Conservation (phyloP, 2,329 filamentous ascomycete genomes). For the Arachnopeziza araneosa region DNA sequence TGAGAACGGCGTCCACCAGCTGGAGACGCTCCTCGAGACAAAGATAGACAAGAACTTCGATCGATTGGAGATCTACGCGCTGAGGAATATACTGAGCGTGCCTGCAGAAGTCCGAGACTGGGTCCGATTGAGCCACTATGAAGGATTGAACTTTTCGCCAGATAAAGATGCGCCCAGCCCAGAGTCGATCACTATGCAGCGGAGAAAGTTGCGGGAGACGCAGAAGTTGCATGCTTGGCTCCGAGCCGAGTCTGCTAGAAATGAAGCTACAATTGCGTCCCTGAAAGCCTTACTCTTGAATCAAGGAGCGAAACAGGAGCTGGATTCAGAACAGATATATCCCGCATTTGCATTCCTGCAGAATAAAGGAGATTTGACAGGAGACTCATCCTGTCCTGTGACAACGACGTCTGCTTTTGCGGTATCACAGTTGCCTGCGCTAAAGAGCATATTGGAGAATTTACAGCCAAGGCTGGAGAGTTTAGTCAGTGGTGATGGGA, state of each 20-base stretch:
- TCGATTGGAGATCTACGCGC: conserved; percentile 81
- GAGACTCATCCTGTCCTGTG: conserved; percentile 51
- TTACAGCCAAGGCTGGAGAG: conserved; percentile 58
- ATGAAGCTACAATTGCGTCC: conserved; percentile 63
- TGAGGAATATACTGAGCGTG: conserved; percentile 77
- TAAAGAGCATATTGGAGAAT: conserved; percentile 64
- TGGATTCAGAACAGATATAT: conserved; percentile 11
- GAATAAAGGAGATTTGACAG: conserved; percentile 45
- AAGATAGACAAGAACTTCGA: conserved; percentile 83
- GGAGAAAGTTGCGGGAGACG: conserved; percentile 72
- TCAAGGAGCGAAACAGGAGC: conserved; percentile 38
- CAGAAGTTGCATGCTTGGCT: conserved; percentile 67
- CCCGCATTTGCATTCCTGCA: conserved; percentile 50
- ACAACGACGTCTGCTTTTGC: conserved; percentile 72
- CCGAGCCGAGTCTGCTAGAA: conserved; percentile 63
- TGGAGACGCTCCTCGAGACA: conserved; percentile 75
- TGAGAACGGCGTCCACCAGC: conserved; percentile 78
- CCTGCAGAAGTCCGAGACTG: conserved; percentile 67
- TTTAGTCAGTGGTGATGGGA: conserved; percentile 35
- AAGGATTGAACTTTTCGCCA: conserved; percentile 35
- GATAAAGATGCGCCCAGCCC: conserved; percentile 46
- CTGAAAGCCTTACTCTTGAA: conserved; percentile 53
- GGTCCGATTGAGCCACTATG: conserved; percentile 81
- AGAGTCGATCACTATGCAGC: conserved; percentile 65
- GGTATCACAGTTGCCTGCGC: conserved; percentile 73